Evolutionary conservation across 2,329 filamentous ascomycete species (phyloP).

Genomic region (Exserohilum rostratum): DNA sequence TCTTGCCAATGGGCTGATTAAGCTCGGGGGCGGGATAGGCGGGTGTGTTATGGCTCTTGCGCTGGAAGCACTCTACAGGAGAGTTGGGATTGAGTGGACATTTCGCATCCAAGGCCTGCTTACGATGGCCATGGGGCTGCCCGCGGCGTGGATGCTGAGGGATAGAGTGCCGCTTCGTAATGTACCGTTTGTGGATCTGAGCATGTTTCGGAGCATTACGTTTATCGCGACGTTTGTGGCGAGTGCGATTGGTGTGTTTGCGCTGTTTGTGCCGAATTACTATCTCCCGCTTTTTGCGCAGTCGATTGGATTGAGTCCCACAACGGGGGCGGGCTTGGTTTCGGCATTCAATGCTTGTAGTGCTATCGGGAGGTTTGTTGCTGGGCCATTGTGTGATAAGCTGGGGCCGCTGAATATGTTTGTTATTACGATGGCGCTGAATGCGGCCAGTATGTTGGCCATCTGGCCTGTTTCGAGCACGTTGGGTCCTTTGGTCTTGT

Average conservation of each 20-base stretch:
- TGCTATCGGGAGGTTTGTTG: conserved; percentile 36
- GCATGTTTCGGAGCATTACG: conserved; percentile 32
- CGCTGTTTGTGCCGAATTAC: conserved; percentile 40
- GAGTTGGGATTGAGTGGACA: conserved; percentile 40
- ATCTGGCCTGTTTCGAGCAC: conserved; percentile 40
- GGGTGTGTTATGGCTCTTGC: conserved; percentile 36
- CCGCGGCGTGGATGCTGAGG: conserved; percentile 33
- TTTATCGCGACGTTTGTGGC: conserved; percentile 34
- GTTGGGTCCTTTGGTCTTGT: conserved; percentile 32
- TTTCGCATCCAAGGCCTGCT: conserved; percentile 38
- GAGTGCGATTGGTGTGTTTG: conserved; percentile 34
- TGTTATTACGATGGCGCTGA: conserved; percentile 32
- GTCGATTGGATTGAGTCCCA: conserved; percentile 31
- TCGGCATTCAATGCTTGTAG: conserved; percentile 38
- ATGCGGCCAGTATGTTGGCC: conserved; percentile 37
- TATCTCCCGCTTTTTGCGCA: conserved; percentile 38
- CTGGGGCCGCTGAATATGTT: conserved; percentile 43
- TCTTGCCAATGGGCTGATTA: conserved; percentile 39
- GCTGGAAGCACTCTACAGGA: conserved; percentile 30
- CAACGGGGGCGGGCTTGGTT: conserved; percentile 36
- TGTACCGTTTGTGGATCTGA: conserved; percentile 30
- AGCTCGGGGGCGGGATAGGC: conserved; percentile 38
- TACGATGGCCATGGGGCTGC: conserved; percentile 31
- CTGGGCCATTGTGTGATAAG: conserved; percentile 36
- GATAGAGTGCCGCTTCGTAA: conserved; percentile 31